phyloP scores from a whole-genome alignment of 2,329 filamentous ascomycete genomes.

The Hypomyces perniciosus region DNA sequence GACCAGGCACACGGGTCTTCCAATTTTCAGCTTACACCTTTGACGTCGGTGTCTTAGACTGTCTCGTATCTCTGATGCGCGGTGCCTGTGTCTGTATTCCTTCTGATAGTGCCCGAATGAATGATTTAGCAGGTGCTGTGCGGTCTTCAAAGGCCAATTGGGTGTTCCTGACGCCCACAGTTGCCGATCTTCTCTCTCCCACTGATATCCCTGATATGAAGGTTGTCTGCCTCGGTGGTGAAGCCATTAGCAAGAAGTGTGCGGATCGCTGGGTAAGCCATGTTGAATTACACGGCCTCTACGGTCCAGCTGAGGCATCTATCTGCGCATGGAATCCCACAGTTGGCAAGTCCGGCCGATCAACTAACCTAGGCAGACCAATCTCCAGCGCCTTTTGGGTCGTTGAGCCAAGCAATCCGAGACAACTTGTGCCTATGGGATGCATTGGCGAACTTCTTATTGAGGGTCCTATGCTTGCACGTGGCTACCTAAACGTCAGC shows the following conservation, averaged over 20 bases:
- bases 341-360: conserved; percentile 3
- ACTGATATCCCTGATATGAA: conserved; percentile 6
- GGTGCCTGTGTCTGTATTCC: conserved; percentile 19
- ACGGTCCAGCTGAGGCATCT: conserved; percentile 10
- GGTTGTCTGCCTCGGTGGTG: conserved; percentile 8
- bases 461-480: conserved; percentile 18
- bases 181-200: conserved; percentile 11
- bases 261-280: conserved; percentile 7
- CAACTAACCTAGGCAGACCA: conserved; percentile 5
- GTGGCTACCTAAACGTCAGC: conserved; percentile 14
- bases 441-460: conserved; percentile 18
- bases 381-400: conserved; percentile 13
- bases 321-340: not conserved
- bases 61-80: conserved; percentile 12
- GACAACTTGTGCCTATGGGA: conserved; percentile 14
- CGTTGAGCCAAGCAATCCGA: conserved; percentile 12
- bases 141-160: conserved; percentile 3
- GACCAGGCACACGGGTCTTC: conserved; percentile 11
- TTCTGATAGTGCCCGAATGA: conserved; percentile 12
- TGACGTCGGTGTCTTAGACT: conserved; percentile 16
- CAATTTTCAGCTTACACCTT: conserved; percentile 18
- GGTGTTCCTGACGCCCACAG: conserved; percentile 15
- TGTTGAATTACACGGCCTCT: conserved; percentile 4
- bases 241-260: conserved; percentile 8
- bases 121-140: conserved; percentile 13